phyloP scores from a whole-genome alignment of 139 green algal species.

The Chlorella sp. region DNA sequence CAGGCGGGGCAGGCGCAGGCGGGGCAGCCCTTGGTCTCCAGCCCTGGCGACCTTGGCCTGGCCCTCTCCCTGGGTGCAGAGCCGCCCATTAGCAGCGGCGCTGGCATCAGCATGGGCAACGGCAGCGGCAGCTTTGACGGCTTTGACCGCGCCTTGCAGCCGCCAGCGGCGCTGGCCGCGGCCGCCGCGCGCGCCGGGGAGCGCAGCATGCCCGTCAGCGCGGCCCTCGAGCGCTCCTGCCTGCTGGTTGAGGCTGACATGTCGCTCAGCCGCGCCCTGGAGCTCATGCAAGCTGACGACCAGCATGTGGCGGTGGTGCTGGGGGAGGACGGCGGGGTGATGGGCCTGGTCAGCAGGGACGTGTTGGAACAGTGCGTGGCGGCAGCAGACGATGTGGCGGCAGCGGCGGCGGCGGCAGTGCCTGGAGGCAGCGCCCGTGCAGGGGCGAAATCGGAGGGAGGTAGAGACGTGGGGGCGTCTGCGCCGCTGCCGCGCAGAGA shows the following conservation, averaged over 20 bases:
- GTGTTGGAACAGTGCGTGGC: slow-evolving; percentile 23
- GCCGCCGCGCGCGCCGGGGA: background rate
- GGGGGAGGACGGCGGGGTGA: slow-evolving; percentile 17
- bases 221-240: slow-evolving; percentile 18
- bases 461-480: background rate
- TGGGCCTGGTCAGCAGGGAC: slow-evolving; percentile 41
- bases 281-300: slow-evolving; percentile 24
- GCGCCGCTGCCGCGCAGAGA: background rate
- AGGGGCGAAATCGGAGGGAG: background rate
- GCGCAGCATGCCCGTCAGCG: background rate
- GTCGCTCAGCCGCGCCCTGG: slow-evolving; percentile 5
- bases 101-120: background rate
- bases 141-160: background rate
- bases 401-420: background rate
- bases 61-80: too few species aligned
- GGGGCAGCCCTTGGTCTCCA: background rate
- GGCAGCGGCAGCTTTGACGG: background rate
- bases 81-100: background rate
- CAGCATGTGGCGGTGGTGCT: slow-evolving; percentile 41
- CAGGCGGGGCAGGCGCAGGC: background rate
- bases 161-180: background rate
- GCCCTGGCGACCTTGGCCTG: too few species aligned
- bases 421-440: background rate
- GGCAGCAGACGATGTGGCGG: background rate
- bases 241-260: slow-evolving; percentile 37